These are phyloP conservation scores for Bombardia bombarda DNA, from an alignment of 495 filamentous ascomycete species.

Conservation along the genomic window DNA sequence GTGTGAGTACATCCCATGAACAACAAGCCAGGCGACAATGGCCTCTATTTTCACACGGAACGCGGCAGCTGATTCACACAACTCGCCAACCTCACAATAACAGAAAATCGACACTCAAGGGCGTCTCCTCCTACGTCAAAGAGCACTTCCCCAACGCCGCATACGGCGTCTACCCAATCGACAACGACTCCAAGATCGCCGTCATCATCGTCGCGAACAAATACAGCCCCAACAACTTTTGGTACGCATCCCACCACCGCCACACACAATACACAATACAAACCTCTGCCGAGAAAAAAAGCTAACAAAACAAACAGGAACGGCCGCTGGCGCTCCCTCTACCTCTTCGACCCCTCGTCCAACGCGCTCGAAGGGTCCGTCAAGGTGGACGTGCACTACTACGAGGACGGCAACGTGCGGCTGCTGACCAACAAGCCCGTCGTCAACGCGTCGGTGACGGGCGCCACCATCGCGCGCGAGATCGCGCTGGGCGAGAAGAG, in stretches of 20 bases:
- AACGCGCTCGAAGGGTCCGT: constrained; percentile 56
- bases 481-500: constrained; percentile 76
- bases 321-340: constrained; percentile 88
- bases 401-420: constrained; percentile 97
- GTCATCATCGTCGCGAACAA: constrained; percentile 87
- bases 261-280: not conserved
- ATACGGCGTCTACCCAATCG: constrained; percentile 71
- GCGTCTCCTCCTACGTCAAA: constrained; percentile 63
- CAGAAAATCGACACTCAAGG: constrained; percentile 75
- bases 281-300: no score
- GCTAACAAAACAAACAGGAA: no score
- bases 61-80: no score
- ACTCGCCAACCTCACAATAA: no score
- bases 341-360: constrained; percentile 62
- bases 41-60: not conserved
- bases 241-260: constrained; percentile 41
- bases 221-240: constrained; percentile 96
- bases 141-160: constrained; percentile 86
- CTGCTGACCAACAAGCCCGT: constrained; percentile 77
- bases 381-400: constrained; percentile 95
- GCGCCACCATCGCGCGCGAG: constrained; percentile 59
- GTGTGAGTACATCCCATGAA: constrained; percentile 53
- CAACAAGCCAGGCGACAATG: not conserved
- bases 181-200: constrained; percentile 66
- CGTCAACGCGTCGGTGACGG: constrained; percentile 51